Base-by-base conservation (phyloP, 1,139 yeast species). In the Taphrina deformans region DNA sequence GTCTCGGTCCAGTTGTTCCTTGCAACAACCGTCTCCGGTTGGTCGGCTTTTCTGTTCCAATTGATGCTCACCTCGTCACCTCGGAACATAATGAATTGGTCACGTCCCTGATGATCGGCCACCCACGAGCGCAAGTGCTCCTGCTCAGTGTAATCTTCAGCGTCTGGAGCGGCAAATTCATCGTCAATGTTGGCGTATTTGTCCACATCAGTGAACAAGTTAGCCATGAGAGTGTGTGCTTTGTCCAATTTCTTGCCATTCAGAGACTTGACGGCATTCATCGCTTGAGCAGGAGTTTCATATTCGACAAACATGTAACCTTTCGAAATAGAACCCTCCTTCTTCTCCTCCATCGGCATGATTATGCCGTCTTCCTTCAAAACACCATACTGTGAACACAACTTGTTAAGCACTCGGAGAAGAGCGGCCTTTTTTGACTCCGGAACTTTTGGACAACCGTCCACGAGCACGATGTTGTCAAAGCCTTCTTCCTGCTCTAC, bases 361-460 rank as follows among this genome's bases (percentile, higher is more conserved):
- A 83, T 82, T 74, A 90, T 82, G 44, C 85, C 85, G 70, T 83
- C 84, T 51, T 86, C 89, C 69, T 82, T 85, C 67, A 86, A 83
- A 64, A 84, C 83, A 65, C 91, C 91, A 50, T 88, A 93, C 68
- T 84, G 82, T 67, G 85, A 79, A 74, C 93, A 87, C 67, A 89
- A 82, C 79, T 92, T 93, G 73, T 83, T 84, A 73, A 95, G 82
- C 63, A 95, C 98, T 75, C 89, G 92, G 72, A 86, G 83, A 74
- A 95, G 83, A 65, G 89, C 86, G 56, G 91, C 89, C 52, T 86
- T 89, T 78, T 95, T 95, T 65, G 90, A 77, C 74, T 88, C 96
- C 65, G 97, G 97, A 26, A 96, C 96, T 69, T 90, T 81, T 70
- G 99, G 99, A 5, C 96, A 93, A 56, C 99, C 99, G 75, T 91